Conservation (phyloP, 768 basidiomycete genomes). For the Boletellus emodensis region DNA sequence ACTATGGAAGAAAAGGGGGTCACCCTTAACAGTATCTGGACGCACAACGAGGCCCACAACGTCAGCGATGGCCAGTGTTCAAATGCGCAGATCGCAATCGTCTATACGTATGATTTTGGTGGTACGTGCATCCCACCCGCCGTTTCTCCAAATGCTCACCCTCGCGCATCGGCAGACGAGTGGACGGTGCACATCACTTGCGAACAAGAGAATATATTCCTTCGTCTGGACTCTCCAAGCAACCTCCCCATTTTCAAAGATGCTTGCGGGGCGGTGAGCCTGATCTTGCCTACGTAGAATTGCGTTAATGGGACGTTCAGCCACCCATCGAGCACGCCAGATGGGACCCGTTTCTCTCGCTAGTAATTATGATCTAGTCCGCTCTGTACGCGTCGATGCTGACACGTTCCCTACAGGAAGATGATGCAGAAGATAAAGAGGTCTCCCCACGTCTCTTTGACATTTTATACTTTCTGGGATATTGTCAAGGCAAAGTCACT, state of each 20-base stretch:
- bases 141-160: not conserved
- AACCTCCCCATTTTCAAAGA: slow-evolving; percentile 15
- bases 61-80: slow-evolving; percentile 23
- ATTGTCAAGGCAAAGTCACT: slow-evolving; percentile 20
- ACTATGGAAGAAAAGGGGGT: slow-evolving; percentile 20
- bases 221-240: slow-evolving; percentile 1
- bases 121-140: slow-evolving; percentile 3
- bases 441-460: slow-evolving; percentile 19
- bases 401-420: slow-evolving; percentile 14
- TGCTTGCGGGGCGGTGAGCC: slow-evolving; percentile 22
- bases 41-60: slow-evolving; percentile 15
- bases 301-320: no score
- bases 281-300: not conserved
- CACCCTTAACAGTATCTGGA: slow-evolving; percentile 26
- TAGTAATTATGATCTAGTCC: slow-evolving; percentile 1
- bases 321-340: no score
- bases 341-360: not conserved
- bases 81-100: slow-evolving; percentile 20
- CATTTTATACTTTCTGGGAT: slow-evolving; percentile 15
- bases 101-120: slow-evolving; percentile 23
- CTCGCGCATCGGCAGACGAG: slow-evolving; percentile 10
- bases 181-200: slow-evolving; percentile 29
- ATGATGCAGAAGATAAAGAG: slow-evolving; percentile 20
- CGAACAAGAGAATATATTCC: slow-evolving; percentile 10
- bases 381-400: not conserved